Evolutionary conservation across 2,329 filamentous ascomycete species (phyloP).

Genomic region (Diplodia mutila): DNA sequence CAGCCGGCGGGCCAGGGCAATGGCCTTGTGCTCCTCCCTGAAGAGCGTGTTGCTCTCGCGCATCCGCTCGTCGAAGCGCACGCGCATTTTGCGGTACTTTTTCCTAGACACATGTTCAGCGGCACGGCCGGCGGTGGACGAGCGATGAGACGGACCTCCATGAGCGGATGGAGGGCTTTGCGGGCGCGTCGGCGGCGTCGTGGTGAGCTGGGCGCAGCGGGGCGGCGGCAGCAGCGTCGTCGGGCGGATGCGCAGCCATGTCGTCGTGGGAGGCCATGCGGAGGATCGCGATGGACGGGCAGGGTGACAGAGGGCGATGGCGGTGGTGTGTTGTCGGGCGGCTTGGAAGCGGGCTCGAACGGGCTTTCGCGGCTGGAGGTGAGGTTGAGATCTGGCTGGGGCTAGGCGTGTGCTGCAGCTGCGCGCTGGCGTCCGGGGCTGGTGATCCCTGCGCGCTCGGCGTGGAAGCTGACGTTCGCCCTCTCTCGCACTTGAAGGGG

Average conservation of each 20-base stretch:
- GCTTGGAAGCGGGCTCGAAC: too few species aligned
- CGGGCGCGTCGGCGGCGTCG: constrained; percentile 9
- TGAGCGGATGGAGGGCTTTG: constrained; percentile 19
- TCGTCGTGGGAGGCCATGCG: constrained; percentile 23
- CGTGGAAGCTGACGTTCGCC: constrained; percentile 13
- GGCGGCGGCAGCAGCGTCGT: not conserved
- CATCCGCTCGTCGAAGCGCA: constrained; percentile 76
- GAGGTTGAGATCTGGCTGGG: not conserved
- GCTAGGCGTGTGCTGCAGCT: not conserved
- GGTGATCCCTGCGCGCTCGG: constrained; percentile 16
- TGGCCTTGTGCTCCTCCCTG: constrained; percentile 77
- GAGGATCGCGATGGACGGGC: not conserved
- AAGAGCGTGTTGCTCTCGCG: constrained; percentile 81
- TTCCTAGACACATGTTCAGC: constrained; percentile 56
- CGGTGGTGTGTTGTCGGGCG: not conserved
- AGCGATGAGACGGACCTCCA: constrained; percentile 15
- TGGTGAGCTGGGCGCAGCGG: constrained; percentile 8
- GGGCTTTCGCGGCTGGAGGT: too few species aligned
- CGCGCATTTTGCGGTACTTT: constrained; percentile 92
- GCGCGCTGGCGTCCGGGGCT: not conserved
- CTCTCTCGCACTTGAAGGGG: constrained; percentile 9
- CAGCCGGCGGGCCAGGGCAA: constrained; percentile 78
- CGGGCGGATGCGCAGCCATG: not conserved
- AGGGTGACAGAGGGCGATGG: not conserved
- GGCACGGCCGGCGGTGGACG: not conserved